Evolutionary conservation across 495 filamentous ascomycete species (phyloP).

Genomic region (Tuber magnatum): DNA sequence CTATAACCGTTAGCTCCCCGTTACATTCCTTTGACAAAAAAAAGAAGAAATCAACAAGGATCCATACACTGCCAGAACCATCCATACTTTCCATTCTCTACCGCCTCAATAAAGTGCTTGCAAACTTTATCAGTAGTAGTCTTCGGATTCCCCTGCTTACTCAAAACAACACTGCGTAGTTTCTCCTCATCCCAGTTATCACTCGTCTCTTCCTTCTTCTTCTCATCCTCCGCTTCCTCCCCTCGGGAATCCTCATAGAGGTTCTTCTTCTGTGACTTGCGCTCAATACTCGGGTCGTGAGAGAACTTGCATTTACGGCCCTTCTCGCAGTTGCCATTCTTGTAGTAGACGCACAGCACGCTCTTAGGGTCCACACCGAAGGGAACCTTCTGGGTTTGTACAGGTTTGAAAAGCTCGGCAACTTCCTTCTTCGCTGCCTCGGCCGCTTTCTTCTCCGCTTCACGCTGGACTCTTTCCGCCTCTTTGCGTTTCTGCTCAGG

Average conservation of each 20-base stretch:
- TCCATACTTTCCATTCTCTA: slow-evolving; percentile 96
- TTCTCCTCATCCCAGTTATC: slow-evolving; percentile 97
- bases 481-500: slow-evolving; percentile 82
- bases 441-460: slow-evolving; percentile 74
- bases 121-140: slow-evolving; percentile 98
- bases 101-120: slow-evolving; percentile 97
- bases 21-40: background rate
- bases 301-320: slow-evolving; percentile 93
- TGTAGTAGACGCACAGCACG: slow-evolving; percentile 91
- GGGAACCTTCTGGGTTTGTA: slow-evolving; percentile 90
- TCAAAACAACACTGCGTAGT: slow-evolving; percentile 76
- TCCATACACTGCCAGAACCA: slow-evolving; percentile 86
- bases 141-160: slow-evolving; percentile 93
- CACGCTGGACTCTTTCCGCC: slow-evolving; percentile 76
- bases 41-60: background rate
- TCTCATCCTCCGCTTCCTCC: slow-evolving; percentile 58
- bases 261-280: slow-evolving; percentile 85
- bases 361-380: slow-evolving; percentile 98
- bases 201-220: slow-evolving; percentile 87
- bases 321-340: slow-evolving; percentile 96
- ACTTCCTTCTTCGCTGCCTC: slow-evolving; percentile 73
- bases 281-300: slow-evolving; percentile 80
- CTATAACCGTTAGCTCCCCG: slow-evolving; percentile 13
- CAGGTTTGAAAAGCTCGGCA: slow-evolving; percentile 84
- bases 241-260: slow-evolving; percentile 82